A percentile compares a stretch with the other conserved stretches of the same genome.
Conservation (phyloP, 2,329 filamentous ascomycete species). For the Penicillium frequentans region DNA sequence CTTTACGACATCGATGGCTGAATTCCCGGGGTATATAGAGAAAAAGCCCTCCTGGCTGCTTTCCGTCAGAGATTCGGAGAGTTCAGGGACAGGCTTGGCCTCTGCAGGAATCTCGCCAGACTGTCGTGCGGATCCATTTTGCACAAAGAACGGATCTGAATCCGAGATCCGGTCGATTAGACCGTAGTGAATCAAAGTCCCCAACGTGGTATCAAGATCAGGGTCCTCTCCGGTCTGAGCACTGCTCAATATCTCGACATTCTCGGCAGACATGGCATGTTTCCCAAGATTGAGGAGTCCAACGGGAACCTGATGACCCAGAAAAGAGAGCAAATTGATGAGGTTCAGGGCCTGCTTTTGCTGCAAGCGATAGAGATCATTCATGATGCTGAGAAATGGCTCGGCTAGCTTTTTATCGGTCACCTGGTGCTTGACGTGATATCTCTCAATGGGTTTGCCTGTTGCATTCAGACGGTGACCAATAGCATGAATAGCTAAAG, state of each 20-base stretch:
- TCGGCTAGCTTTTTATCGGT: slow-evolving; percentile 56
- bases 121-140: slow-evolving; percentile 14
- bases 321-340: slow-evolving; percentile 65
- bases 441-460: slow-evolving; percentile 61
- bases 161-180: slow-evolving; percentile 44
- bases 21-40: slow-evolving; percentile 29
- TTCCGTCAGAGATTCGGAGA: slow-evolving; percentile 36
- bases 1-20: slow-evolving; percentile 46
- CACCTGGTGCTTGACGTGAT: slow-evolving; percentile 56
- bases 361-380: slow-evolving; percentile 42
- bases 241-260: slow-evolving; percentile 40
- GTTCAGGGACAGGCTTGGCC: slow-evolving; percentile 24
- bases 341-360: slow-evolving; percentile 61
- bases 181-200: slow-evolving; percentile 47
- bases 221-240: slow-evolving; percentile 33
- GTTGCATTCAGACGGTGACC: slow-evolving; percentile 63
- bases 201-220: slow-evolving; percentile 49
- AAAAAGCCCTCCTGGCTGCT: slow-evolving; percentile 37
- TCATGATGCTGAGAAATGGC: slow-evolving; percentile 49
- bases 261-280: slow-evolving; percentile 31
- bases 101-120: slow-evolving; percentile 24
- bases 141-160: slow-evolving; percentile 25
- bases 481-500: slow-evolving; percentile 67
- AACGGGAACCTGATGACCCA: slow-evolving; percentile 65
- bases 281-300: slow-evolving; percentile 62